Evolutionary conservation across 2,329 filamentous ascomycete species (phyloP).

Genomic region (Hymenoscyphus fructigenus): DNA sequence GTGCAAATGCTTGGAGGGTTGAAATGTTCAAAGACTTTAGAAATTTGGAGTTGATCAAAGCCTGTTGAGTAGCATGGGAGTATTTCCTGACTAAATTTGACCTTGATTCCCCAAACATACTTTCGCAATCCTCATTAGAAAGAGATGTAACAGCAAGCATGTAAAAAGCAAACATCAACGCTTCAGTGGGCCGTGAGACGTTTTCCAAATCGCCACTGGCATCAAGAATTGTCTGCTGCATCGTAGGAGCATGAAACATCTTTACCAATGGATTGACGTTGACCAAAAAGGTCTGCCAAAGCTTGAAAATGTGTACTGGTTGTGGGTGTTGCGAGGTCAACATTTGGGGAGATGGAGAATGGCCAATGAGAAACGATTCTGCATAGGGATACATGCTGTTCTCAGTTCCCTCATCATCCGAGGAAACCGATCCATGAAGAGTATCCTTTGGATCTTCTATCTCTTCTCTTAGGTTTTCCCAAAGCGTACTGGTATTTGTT

Average conservation of each 20-base stretch:
- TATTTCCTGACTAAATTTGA: constrained; percentile 52
- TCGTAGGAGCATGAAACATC: constrained; percentile 64
- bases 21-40: constrained; percentile 63
- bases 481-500: constrained; percentile 28
- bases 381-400: constrained; percentile 24
- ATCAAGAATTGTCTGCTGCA: constrained; percentile 64
- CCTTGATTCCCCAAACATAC: constrained; percentile 55
- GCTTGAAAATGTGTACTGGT: constrained; percentile 58
- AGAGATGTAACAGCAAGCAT: constrained; percentile 54
- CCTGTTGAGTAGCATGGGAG: constrained; percentile 61
- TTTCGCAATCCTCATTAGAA: constrained; percentile 52
- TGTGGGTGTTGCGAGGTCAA: constrained; percentile 54
- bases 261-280: constrained; percentile 71
- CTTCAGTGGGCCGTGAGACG: constrained; percentile 52
- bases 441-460: constrained; percentile 34
- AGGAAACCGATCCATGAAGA: constrained; percentile 33
- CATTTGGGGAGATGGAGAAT: constrained; percentile 40
- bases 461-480: constrained; percentile 34
- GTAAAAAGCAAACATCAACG: constrained; percentile 66
- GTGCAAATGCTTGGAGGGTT: constrained; percentile 64
- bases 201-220: constrained; percentile 52
- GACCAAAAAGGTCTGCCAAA: constrained; percentile 70
- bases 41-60: constrained; percentile 66
- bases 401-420: constrained; percentile 35
- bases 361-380: constrained; percentile 50